Evolutionary conservation across 352 stramenopile genomes (phyloP).

Genomic region (Phytophthora cactorum): DNA sequence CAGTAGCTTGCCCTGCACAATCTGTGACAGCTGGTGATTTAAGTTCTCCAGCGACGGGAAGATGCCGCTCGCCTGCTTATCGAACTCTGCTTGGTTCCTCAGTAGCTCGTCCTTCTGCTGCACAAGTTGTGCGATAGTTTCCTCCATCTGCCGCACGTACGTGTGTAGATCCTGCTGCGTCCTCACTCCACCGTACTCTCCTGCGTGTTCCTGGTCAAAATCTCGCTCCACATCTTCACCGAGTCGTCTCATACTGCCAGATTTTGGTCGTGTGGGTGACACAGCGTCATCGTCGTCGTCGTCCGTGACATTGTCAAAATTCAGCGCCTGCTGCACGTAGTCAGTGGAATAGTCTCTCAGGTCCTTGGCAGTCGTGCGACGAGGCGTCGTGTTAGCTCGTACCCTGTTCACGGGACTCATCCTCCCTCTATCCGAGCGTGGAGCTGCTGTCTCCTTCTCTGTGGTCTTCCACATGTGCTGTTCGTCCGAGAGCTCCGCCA

Average conservation of each 20-base stretch:
- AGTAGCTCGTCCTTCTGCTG: slow-evolving; percentile 80
- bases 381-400: slow-evolving; percentile 41
- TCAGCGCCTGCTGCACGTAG: slow-evolving; percentile 75
- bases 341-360: slow-evolving; percentile 73
- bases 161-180: slow-evolving; percentile 63
- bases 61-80: slow-evolving; percentile 85
- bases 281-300: slow-evolving; percentile 37
- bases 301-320: slow-evolving; percentile 68
- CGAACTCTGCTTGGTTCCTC: slow-evolving; percentile 80
- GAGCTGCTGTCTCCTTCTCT: slow-evolving; percentile 18
- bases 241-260: slow-evolving; percentile 16
- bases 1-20: slow-evolving; percentile 74
- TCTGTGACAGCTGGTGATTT: slow-evolving; percentile 79
- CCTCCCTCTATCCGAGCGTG: slow-evolving; percentile 12
- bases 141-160: slow-evolving; percentile 85
- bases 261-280: slow-evolving; percentile 19
- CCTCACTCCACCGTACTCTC: slow-evolving; percentile 23
- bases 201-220: slow-evolving; percentile 23
- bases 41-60: slow-evolving; percentile 83
- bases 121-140: slow-evolving; percentile 78
- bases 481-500: slow-evolving; percentile 80
- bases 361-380: slow-evolving; percentile 60
- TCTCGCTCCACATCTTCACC: slow-evolving; percentile 16
- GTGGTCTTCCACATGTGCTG: slow-evolving; percentile 53
- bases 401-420: slow-evolving; percentile 38